Percentiles rank a stretch among this genome's conserved stretches.
Evolutionary conservation across 176 grass and related monocot species (phyloP).

Genomic region (Ensete glaucum): DNA sequence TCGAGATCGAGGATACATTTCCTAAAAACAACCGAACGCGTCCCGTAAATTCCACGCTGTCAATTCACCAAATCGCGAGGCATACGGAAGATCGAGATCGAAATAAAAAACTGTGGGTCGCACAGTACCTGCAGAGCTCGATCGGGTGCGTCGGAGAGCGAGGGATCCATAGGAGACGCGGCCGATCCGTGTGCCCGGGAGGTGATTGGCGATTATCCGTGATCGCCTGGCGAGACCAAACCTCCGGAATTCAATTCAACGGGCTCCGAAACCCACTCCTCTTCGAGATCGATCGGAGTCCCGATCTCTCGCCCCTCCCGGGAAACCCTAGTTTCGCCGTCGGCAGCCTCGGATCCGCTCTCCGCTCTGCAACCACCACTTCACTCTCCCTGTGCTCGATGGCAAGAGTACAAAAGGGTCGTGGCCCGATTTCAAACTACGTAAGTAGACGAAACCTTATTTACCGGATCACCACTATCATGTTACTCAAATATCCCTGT

Average conservation of each 20-base stretch:
- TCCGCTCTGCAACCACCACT: neutral
- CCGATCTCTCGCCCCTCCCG: neutral
- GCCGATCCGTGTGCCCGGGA: neutral
- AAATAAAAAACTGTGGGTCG: neutral
- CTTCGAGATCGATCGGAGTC: neutral
- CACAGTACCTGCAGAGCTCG: neutral
- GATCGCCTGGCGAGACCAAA: neutral
- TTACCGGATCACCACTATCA: constrained; percentile 4
- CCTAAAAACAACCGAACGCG: neutral
- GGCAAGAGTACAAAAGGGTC: neutral
- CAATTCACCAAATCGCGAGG: neutral
- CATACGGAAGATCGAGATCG: neutral
- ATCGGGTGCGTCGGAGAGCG: neutral
- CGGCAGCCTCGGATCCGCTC: neutral
- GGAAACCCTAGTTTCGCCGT: neutral
- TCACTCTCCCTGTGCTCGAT: neutral
- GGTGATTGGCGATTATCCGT: neutral
- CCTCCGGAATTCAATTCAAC: neutral
- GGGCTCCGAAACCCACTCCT: neutral
- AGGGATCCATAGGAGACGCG: neutral
- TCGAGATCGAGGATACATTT: neutral
- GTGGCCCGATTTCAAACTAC: neutral
- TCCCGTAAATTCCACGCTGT: neutral
- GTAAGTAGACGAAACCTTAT: neutral
- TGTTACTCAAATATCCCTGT: neutral